phyloP scores from a whole-genome alignment of 1,284 basidiomycete species.

The Ceratorhiza oryzae-sativae region DNA sequence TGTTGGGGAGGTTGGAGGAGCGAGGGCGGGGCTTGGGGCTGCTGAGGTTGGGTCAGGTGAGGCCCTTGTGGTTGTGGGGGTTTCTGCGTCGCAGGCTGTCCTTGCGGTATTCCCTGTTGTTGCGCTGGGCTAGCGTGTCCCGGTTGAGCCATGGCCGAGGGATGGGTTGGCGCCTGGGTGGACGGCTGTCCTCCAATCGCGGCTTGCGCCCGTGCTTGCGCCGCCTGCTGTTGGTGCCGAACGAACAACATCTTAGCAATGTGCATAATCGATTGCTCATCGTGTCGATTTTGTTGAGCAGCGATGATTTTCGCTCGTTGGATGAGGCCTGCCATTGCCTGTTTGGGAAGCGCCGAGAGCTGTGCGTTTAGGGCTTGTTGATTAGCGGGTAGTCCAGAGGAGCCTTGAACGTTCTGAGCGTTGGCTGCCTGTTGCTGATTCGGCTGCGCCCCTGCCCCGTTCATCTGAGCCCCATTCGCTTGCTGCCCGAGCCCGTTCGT shows the following conservation, averaged over 20 bases:
- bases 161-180: background rate
- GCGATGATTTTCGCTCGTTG: conserved; percentile 13
- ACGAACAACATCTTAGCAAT: background rate
- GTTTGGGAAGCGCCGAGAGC: background rate
- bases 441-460: background rate
- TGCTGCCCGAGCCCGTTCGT: conserved; percentile 12
- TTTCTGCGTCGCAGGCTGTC: background rate
- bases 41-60: too few relatives aligned
- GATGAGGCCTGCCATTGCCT: background rate
- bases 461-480: conserved; percentile 4
- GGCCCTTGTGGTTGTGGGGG: background rate
- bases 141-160: background rate
- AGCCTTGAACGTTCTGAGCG: background rate
- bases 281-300: conserved; percentile 6
- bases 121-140: background rate
- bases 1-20: background rate
- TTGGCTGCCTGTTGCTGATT: background rate
- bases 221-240: background rate
- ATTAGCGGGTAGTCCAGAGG: background rate
- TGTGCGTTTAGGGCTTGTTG: background rate
- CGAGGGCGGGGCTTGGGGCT: background rate
- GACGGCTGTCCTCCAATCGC: too few relatives aligned
- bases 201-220: too few relatives aligned
- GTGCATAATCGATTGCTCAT: conserved; percentile 5
- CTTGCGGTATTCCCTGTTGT: background rate